These are phyloP conservation scores for Mycena venus DNA, from an alignment of 768 basidiomycete species.

Conservation along the genomic window DNA sequence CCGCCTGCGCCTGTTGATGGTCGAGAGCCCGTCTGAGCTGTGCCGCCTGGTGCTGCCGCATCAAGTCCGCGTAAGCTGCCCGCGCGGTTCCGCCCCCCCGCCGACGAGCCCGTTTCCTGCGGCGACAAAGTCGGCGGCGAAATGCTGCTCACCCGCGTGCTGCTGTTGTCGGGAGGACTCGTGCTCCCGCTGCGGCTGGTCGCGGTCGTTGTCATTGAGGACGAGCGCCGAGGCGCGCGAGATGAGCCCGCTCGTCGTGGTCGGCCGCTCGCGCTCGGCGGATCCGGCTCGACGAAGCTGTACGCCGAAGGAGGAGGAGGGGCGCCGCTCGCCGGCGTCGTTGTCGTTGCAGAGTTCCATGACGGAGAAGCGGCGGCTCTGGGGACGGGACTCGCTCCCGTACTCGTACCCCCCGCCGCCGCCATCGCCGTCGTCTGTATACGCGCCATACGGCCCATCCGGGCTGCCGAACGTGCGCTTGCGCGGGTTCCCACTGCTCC, in stretches of 20 bases:
- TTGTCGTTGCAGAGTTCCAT: conserved; percentile 92
- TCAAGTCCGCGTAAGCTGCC: conserved; percentile 61
- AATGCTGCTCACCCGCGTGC: conserved; percentile 27
- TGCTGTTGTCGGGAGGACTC: conserved; percentile 30
- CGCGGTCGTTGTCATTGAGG: conserved; percentile 60
- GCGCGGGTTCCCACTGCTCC: conserved; percentile 51
- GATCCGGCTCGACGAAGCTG: conserved; percentile 27
- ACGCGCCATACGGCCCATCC: conserved; percentile 50
- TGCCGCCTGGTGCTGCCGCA: conserved; percentile 58
- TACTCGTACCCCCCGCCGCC: conserved; percentile 69
- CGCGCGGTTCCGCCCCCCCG: conserved; percentile 35
- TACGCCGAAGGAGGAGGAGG: conserved; percentile 61
- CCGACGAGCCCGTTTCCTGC: neutral
- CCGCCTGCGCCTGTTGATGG: conserved; percentile 36
- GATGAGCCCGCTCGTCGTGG: conserved; percentile 61
- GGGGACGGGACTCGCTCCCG: conserved; percentile 81
- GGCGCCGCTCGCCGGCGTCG: conserved; percentile 48
- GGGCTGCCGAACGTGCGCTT: conserved; percentile 67
- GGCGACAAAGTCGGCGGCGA: conserved; percentile 29
- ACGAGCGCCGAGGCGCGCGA: conserved; percentile 59
- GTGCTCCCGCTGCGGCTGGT: conserved; percentile 34
- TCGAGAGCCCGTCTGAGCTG: conserved; percentile 47
- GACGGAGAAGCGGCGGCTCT: conserved; percentile 85
- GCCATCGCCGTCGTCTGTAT: conserved; percentile 40
- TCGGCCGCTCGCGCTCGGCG: conserved; percentile 56